phyloP scores from a whole-genome alignment of 1,284 basidiomycete genomes.

The Rhodotorula sp. region DNA sequence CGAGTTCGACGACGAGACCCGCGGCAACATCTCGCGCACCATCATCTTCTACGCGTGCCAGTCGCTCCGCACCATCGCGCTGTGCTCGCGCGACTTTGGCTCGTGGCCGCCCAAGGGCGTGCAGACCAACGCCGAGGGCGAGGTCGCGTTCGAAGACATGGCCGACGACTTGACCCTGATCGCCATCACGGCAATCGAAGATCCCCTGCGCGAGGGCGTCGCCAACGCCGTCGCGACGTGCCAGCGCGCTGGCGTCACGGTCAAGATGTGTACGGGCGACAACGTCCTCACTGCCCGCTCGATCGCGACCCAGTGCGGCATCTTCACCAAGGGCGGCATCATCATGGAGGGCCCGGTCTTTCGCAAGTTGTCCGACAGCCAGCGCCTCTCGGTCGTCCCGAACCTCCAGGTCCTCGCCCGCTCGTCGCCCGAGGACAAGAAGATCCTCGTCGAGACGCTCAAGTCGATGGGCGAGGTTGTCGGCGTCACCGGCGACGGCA shows the following conservation, averaged over 20 bases:
- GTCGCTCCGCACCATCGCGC: slow-evolving; percentile 84
- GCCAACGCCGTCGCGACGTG: slow-evolving; percentile 82
- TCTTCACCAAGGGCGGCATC: slow-evolving; percentile 85
- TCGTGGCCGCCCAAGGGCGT: slow-evolving; percentile 71
- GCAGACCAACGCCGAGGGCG: slow-evolving; percentile 53
- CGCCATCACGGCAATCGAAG: slow-evolving; percentile 89
- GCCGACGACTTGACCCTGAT: slow-evolving; percentile 76
- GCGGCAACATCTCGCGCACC: slow-evolving; percentile 78
- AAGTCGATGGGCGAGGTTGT: slow-evolving; percentile 87
- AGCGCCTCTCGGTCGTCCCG: slow-evolving; percentile 57
- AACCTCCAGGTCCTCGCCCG: slow-evolving; percentile 70
- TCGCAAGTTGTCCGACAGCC: slow-evolving; percentile 55
- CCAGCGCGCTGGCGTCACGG: slow-evolving; percentile 81
- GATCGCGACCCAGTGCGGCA: slow-evolving; percentile 92
- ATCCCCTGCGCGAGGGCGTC: slow-evolving; percentile 88
- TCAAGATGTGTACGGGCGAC: slow-evolving; percentile 98
- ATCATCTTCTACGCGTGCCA: slow-evolving; percentile 98
- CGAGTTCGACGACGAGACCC: slow-evolving; percentile 63
- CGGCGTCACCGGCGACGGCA: slow-evolving; percentile 96
- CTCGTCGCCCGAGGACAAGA: slow-evolving; percentile 97
- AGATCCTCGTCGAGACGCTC: slow-evolving; percentile 83
- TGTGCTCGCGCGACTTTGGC: slow-evolving; percentile 87
- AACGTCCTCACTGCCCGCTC: slow-evolving; percentile 82
- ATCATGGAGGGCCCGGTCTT: slow-evolving; percentile 92
- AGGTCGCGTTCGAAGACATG: slow-evolving; percentile 70